Evolutionary conservation across 179 eudicot species (phyloP).

Genomic region (Sideroxylon spinosum): DNA sequence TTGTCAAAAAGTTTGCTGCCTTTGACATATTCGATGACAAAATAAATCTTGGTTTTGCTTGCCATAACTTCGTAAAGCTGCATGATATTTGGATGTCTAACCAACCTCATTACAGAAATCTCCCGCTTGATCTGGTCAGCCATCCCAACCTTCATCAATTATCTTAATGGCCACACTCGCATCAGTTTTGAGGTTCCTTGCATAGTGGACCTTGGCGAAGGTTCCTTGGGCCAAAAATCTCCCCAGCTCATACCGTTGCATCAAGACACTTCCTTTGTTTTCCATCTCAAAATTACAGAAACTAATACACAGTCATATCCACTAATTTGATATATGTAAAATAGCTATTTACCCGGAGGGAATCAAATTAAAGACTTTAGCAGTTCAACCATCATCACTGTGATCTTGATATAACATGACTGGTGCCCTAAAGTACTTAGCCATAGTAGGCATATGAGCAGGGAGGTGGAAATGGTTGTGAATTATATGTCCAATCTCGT

Average conservation of each 20-base stretch:
- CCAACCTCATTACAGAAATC: constrained; percentile 53
- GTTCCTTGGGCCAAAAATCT: constrained; percentile 57
- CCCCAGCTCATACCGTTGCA: constrained; percentile 48
- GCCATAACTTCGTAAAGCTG: constrained; percentile 62
- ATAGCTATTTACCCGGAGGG: not conserved
- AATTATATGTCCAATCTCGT: constrained; percentile 17
- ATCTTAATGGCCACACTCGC: constrained; percentile 46
- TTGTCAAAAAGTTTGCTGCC: constrained; percentile 62
- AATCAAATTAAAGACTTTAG: constrained; percentile 2
- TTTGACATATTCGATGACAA: constrained; percentile 51
- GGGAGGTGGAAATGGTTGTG: constrained; percentile 9
- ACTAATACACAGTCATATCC: constrained; percentile 14
- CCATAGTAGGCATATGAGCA: constrained; percentile 29
- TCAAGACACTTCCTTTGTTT: constrained; percentile 34
- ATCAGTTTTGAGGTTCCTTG: constrained; percentile 44
- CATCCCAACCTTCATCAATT: constrained; percentile 45
- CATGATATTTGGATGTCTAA: constrained; percentile 52
- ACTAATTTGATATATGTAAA: not conserved
- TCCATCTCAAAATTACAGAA: constrained; percentile 24
- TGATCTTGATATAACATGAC: constrained; percentile 41
- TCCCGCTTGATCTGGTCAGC: constrained; percentile 54
- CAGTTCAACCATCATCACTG: constrained; percentile 62
- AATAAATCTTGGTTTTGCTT: constrained; percentile 46
- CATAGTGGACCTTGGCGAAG: constrained; percentile 59
- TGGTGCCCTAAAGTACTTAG: constrained; percentile 27